Evolutionary conservation across 129 eudicot genomes (phyloP), one percentile per base, ranked within the genome.

Genomic region (Flaveria trinervia): DNA sequence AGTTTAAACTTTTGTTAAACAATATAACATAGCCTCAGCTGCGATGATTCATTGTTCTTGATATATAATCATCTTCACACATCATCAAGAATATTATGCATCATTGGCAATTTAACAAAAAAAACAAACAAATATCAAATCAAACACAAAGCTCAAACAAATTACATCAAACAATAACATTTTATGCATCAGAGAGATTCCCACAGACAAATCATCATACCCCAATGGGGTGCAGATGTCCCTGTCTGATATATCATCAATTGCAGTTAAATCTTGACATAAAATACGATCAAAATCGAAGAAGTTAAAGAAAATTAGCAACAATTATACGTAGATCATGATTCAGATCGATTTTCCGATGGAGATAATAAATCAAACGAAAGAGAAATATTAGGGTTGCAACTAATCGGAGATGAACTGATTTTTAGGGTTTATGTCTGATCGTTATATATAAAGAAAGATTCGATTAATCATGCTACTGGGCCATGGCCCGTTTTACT

Each of bases 161-260:
- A 44, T 44, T 8, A 11, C 1, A 44, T 8, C 48, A 43, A 25
- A 20, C 17, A 39, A 2, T 10, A 17, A 23, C 9, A 7, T 9
- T n/a, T 10, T 36, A 72, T 55, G 67, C 77, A 55, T 72, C 77
- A 72, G 51, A 72, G 61, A 72, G 30, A 43, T 72, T 72, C 77
- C 77, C 77, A 55, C 45, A 72, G 77, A 72, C 77, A 72, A 72
- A 72, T 72, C 77, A 72, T 72, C 77, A 72, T 52, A 18, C 23
- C 56, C 77, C 52, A 72, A 17, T 4, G 3, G 67, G 56, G 45
- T 72, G 66, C 77, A 72, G 77, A 72, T 61, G 77, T 72, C 67
- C 77, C 77, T 72, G 77, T 72, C 77, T 72, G 45, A 52, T 54
- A 26, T 55, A 55, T 72, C 77, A 30, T 72, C 77, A 72, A 54